Evolutionary conservation across 2,329 filamentous ascomycete genomes (phyloP), one percentile per base, ranked within the genome.

Genomic region (Pezicula carpinea): DNA sequence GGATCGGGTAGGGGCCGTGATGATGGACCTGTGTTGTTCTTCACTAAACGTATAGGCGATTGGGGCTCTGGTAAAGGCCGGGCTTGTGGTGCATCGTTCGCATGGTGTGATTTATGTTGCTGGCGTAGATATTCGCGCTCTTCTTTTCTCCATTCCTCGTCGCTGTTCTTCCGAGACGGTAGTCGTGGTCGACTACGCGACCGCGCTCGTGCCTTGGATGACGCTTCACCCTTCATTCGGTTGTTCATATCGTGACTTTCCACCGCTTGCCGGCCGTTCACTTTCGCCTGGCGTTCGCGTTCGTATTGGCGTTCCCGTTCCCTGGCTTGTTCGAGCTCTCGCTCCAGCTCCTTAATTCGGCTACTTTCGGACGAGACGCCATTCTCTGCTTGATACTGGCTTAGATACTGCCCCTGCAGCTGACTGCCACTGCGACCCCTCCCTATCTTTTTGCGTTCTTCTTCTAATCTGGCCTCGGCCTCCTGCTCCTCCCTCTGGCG

Each of bases 391-490:
- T 89, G 85, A 63, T 96, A 95, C 62, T 96, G 87, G 61, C 87
- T 92, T 43, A 95, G 76, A 58, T 85, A 91, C 62, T 96, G 90
- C 2, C 90, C 90, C 50, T 83, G 85, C 18, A 96, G 73, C 52
- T 83, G 80, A 32, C 76, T 74, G 57, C 90, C 83, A 59, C 79
- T 84, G 52, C 71, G 72, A 19, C 72, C 74, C 51, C 80, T 76
- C 47, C 79, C 74, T 49, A 79, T 74, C 38, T 26, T 57, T 75
- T 74, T 58, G 40, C 85, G 79, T 60, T 92, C 86, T 49, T 83
- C 74, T 41, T 80, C 79, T 26, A 90, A 65, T 34, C 76, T 77
- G 10, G 79, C 77, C 58, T 90, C 84, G 2, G 83, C 80, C 53
- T 87, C 87, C 29, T 79, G 79, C 56, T 95, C 89, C 55, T 93